Percentiles rank a stretch among this genome's conserved stretches.
These are phyloP conservation scores for Annulohypoxylon stygium DNA, from an alignment of 495 filamentous ascomycete genomes.

Conservation along the genomic window DNA sequence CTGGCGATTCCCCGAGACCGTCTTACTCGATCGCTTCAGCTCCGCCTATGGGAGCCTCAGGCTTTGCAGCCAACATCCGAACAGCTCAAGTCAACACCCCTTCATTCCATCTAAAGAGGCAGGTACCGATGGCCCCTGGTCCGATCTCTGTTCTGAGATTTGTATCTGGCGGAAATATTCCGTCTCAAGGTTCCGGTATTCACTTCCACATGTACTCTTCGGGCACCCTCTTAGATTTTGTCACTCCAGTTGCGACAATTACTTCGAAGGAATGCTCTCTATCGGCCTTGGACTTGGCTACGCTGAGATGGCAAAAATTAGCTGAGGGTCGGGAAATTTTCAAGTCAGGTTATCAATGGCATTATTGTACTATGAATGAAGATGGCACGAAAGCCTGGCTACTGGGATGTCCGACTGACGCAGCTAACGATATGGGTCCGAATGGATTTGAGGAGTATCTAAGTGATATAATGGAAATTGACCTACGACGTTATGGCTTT, in stretches of 20 bases:
- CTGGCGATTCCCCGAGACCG: constrained; percentile 58
- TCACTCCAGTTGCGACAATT: constrained; percentile 90
- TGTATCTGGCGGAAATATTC: constrained; percentile 86
- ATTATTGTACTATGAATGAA: constrained; percentile 95
- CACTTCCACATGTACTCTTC: constrained; percentile 97
- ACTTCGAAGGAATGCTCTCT: constrained; percentile 86
- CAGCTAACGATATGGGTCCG: constrained; percentile 63
- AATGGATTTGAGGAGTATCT: constrained; percentile 84
- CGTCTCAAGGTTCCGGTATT: constrained; percentile 86
- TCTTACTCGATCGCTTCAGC: constrained; percentile 55
- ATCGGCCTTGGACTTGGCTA: constrained; percentile 85
- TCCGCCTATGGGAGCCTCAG: constrained; percentile 69
- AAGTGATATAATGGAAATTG: constrained; percentile 92
- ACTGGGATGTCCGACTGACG: constrained; percentile 87
- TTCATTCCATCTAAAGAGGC: constrained; percentile 74
- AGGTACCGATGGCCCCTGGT: constrained; percentile 79
- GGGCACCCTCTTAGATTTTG: constrained; percentile 90
- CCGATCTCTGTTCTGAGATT: constrained; percentile 92
- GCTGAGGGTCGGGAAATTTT: constrained; percentile 95
- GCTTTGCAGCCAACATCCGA: constrained; percentile 90
- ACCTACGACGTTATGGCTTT: constrained; percentile 85
- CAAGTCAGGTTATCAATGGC: constrained; percentile 88
- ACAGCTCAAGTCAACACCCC: constrained; percentile 83
- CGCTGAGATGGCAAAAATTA: constrained; percentile 91
- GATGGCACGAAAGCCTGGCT: constrained; percentile 96